Percentiles rank a stretch among this genome's conserved stretches.
Evolutionary conservation across 257 asterid species (phyloP).

Genomic region (Solanum neorickii): DNA sequence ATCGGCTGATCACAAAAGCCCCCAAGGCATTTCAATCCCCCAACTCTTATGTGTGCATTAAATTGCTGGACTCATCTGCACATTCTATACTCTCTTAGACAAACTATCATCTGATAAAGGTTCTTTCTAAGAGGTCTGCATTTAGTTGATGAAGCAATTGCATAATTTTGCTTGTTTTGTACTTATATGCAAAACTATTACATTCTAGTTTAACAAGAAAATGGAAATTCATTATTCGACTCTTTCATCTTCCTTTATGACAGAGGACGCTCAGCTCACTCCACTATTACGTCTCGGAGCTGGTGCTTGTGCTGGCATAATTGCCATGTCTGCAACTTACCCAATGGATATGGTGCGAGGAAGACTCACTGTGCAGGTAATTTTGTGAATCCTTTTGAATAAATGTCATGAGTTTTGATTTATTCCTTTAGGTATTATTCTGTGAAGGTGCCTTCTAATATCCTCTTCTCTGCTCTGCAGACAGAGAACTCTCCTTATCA

Average conservation of each 20-base stretch:
- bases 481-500: conserved; percentile 81
- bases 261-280: conserved; percentile 80
- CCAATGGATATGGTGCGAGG: conserved; percentile 99
- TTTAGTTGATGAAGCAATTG: not conserved
- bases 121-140: not conserved
- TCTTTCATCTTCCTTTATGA: not conserved
- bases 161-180: not conserved
- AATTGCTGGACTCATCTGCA: not conserved
- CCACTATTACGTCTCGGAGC: conserved; percentile 89
- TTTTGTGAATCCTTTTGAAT: not conserved
- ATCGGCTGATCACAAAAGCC: not conserved
- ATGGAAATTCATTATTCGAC: not conserved
- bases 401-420: not conserved
- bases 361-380: conserved; percentile 87
- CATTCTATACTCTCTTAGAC: not conserved
- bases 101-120: not conserved
- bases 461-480: conserved; percentile 30
- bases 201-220: not conserved
- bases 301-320: conserved; percentile 98
- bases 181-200: not conserved
- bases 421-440: not conserved
- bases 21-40: not conserved
- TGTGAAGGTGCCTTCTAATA: not conserved
- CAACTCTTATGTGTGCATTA: not conserved
- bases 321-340: conserved; percentile 98